These are phyloP conservation scores for Alternaria incomplexa DNA, from an alignment of 2,329 filamentous ascomycete species.

Conservation along the genomic window DNA sequence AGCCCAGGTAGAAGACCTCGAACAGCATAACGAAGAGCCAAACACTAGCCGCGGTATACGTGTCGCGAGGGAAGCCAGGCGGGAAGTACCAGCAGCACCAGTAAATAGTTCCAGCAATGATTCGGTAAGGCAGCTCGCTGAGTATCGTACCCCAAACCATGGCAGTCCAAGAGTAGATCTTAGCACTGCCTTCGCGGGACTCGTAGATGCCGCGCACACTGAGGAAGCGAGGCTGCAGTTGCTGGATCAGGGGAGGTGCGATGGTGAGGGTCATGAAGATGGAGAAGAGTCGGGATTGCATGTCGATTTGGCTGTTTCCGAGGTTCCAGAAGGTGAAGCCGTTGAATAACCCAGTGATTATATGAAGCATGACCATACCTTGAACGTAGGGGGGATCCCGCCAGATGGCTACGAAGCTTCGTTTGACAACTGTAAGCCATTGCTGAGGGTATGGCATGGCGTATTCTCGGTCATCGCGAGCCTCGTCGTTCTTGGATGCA, in stretches of 20 bases:
- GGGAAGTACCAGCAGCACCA: slow-evolving; percentile 62
- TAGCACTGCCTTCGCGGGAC: slow-evolving; percentile 74
- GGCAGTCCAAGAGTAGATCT: slow-evolving; percentile 79
- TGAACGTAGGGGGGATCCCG: slow-evolving; percentile 71
- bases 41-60: slow-evolving; percentile 65
- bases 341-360: slow-evolving; percentile 58
- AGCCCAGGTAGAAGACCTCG: slow-evolving; percentile 69
- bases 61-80: slow-evolving; percentile 59
- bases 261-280: slow-evolving; percentile 80
- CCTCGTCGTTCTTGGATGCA: slow-evolving; percentile 40
- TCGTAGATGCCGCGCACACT: slow-evolving; percentile 71
- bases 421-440: slow-evolving; percentile 49
- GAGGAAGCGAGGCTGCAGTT: slow-evolving; percentile 76
- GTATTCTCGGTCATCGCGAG: slow-evolving; percentile 53
- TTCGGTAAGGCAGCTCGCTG: slow-evolving; percentile 72
- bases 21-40: slow-evolving; percentile 71
- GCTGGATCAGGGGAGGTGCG: slow-evolving; percentile 75
- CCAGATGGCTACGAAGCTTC: slow-evolving; percentile 66
- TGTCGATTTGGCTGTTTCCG: slow-evolving; percentile 49
- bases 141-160: slow-evolving; percentile 70
- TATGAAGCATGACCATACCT: slow-evolving; percentile 57
- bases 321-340: slow-evolving; percentile 58
- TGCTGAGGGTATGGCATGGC: slow-evolving; percentile 53
- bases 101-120: slow-evolving; percentile 70
- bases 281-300: slow-evolving; percentile 71